Conservation (phyloP, 768 basidiomycete species). For the Paxillus ammoniavirescens region DNA sequence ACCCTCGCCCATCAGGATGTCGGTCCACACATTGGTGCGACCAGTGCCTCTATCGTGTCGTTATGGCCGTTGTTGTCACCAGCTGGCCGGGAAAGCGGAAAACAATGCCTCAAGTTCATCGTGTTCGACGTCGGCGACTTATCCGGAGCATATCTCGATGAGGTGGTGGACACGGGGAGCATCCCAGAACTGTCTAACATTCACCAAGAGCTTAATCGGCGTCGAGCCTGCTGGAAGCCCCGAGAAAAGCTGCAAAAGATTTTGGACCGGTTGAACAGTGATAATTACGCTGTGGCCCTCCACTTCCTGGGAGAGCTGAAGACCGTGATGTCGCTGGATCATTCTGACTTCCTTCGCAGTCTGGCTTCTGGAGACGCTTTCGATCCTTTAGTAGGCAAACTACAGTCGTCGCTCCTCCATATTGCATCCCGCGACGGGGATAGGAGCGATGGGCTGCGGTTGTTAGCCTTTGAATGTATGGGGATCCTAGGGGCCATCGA, state of each 20-base stretch:
- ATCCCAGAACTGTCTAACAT: constrained; percentile 63
- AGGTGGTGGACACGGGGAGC: constrained; percentile 74
- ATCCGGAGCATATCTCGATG: constrained; percentile 59
- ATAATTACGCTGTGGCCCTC: constrained; percentile 75
- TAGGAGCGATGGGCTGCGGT: constrained; percentile 60
- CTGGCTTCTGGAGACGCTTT: constrained; percentile 86
- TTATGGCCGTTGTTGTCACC: constrained; percentile 68
- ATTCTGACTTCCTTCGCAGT: constrained; percentile 51
- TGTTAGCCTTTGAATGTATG: constrained; percentile 84
- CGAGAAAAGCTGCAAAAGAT: constrained; percentile 60
- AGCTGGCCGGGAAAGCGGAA: constrained; percentile 51
- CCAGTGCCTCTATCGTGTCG: constrained; percentile 79
- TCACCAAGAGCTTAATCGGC: constrained; percentile 38
- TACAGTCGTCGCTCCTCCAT: constrained; percentile 63
- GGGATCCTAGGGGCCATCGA: constrained; percentile 92
- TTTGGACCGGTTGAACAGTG: constrained; percentile 69
- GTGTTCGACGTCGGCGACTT: constrained; percentile 59
- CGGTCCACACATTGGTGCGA: constrained; percentile 82
- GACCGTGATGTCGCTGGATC: constrained; percentile 51
- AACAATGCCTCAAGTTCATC: constrained; percentile 63
- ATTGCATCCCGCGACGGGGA: constrained; percentile 81
- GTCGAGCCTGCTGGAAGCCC: constrained; percentile 52
- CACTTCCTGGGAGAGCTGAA: constrained; percentile 79
- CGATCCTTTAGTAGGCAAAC: constrained; percentile 66
- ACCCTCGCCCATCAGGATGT: constrained; percentile 68